Evolutionary conservation across 306 rosid genomes (phyloP), one percentile per base, ranked within the genome.

Genomic region (Dalbergia oliveri): DNA sequence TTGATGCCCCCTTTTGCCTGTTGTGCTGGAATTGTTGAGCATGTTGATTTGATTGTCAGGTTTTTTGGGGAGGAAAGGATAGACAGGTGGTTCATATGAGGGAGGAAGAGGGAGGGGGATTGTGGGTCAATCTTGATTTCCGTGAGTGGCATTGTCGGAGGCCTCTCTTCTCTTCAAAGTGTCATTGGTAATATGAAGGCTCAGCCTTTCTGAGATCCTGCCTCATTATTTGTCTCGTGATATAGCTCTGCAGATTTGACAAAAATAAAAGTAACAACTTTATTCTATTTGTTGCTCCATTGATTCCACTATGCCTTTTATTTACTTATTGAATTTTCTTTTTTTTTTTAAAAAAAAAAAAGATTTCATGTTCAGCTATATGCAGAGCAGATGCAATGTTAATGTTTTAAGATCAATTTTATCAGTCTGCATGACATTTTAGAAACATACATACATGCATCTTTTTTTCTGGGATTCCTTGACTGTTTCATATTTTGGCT

Each of bases 201-300:
- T 76, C 66, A n/a, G 82, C 35, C 59, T 81, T 62, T 69, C 75
- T 51, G 82, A 84, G 88, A 86, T 88, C 92, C 83, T 77, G 75
- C 76, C 80, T 72, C 73, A 56, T 73, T 66, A 78, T 87, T 84
- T 83, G 72, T 84, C 88, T 72, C 69, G 79, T 62, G 79, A 37
- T 47, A 75, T 82, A 79, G 83, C 59, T 89, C 71, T 85, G 73
- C 9, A 21, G 39, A 56, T 81, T 84, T 76, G 73, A 39, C 77
- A 59, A 54, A n/a, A 54, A 54, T 4, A 43, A 26, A 58, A 57
- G 31, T 34, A 56, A 3, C 35, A 35, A 57, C 35, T 77, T 45
- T 69, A 62, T 79, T 70, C 35, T 45, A 45, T 69, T 60, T 26
- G 34, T 60, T 12, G 15, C 35, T 74, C 39, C 26, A 19, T 58